phyloP scores from a whole-genome alignment of 345 rosid species.

The Populus deltoides region DNA sequence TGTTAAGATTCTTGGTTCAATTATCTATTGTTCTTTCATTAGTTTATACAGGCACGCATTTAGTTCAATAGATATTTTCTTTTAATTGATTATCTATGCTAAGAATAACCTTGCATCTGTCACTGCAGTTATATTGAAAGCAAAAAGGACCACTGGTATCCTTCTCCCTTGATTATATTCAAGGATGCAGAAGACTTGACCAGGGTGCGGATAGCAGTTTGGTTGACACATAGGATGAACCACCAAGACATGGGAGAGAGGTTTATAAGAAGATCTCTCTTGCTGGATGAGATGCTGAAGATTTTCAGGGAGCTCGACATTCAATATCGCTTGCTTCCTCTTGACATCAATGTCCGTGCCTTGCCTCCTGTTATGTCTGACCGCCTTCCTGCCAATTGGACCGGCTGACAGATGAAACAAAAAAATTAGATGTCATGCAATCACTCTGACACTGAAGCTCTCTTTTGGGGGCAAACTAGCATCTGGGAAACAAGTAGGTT shows the following conservation, averaged over 20 bases:
- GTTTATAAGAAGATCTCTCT: slow-evolving; percentile 26
- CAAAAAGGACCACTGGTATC: slow-evolving; percentile 35
- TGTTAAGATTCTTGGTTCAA: background rate
- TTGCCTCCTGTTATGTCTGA: slow-evolving; percentile 16
- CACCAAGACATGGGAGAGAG: slow-evolving; percentile 38
- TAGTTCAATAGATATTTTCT: background rate
- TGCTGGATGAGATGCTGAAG: slow-evolving; percentile 32
- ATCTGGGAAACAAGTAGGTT: background rate
- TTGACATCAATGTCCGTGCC: slow-evolving; percentile 31
- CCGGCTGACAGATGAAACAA: background rate
- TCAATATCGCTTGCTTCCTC: slow-evolving; percentile 27
- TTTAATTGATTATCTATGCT: background rate
- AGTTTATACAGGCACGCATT: background rate
- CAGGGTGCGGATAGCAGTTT: slow-evolving; percentile 19
- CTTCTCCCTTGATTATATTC: slow-evolving; percentile 24
- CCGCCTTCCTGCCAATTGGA: slow-evolving; percentile 25
- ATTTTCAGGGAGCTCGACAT: slow-evolving; percentile 30
- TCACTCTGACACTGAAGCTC: background rate
- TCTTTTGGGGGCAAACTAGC: background rate
- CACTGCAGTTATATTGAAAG: slow-evolving; percentile 23
- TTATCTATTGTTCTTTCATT: background rate
- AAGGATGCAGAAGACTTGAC: slow-evolving; percentile 26
- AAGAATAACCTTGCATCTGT: background rate
- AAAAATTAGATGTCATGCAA: background rate
- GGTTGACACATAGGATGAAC: slow-evolving; percentile 30